These are phyloP conservation scores for Trichosanthes truncata DNA, from an alignment of 306 rosid genomes.

Conservation along the genomic window DNA sequence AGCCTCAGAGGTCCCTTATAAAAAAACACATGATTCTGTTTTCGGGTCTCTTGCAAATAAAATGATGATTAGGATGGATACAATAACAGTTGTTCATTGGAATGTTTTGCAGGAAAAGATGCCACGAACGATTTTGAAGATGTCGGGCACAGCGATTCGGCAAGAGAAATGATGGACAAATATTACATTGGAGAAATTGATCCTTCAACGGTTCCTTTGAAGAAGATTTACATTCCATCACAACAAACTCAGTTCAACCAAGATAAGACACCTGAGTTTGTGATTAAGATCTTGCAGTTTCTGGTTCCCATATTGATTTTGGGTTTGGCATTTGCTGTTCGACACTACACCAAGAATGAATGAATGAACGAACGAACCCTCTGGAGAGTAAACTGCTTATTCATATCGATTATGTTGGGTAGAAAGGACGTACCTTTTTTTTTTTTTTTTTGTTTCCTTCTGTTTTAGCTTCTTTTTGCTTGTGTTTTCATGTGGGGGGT, in stretches of 20 bases:
- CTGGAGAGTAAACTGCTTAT: conserved; percentile 19
- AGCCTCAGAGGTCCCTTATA: background rate
- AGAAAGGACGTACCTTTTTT: conserved; percentile 14
- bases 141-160: conserved; percentile 93
- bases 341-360: conserved; percentile 88
- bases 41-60: background rate
- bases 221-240: conserved; percentile 39
- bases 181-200: conserved; percentile 87
- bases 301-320: conserved; percentile 79
- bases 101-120: conserved; percentile 61
- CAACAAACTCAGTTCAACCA: conserved; percentile 42
- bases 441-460: too few species aligned
- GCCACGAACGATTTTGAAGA: conserved; percentile 92
- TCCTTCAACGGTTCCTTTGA: conserved; percentile 50
- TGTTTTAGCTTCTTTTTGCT: conserved; percentile 19
- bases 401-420: background rate
- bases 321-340: conserved; percentile 77
- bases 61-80: background rate
- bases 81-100: background rate
- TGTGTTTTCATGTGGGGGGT: background rate
- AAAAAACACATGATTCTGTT: background rate
- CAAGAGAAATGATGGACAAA: conserved; percentile 80
- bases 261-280: conserved; percentile 65
- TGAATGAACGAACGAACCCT: conserved; percentile 16
- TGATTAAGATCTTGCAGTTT: conserved; percentile 80